phyloP scores from a whole-genome alignment of 768 basidiomycete species.

The Flagelloscypha sp. region DNA sequence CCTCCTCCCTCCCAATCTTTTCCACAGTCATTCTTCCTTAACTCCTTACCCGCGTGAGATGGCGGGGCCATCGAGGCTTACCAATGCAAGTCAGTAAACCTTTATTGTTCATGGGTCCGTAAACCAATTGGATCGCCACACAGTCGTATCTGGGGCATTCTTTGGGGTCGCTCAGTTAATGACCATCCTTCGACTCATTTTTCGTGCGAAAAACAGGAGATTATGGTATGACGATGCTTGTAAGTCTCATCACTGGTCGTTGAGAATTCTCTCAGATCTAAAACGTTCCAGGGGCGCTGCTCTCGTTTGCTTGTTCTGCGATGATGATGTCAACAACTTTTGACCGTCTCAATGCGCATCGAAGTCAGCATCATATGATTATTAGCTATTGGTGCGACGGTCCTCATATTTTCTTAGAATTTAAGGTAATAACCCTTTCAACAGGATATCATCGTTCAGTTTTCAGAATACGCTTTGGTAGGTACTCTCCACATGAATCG shows the following conservation, averaged over 20 bases:
- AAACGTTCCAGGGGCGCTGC: constrained; percentile 6
- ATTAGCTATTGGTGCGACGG: too few species aligned
- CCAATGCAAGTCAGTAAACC: too few species aligned
- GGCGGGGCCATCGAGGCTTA: too few species aligned
- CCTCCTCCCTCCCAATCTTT: too few species aligned
- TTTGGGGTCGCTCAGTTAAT: constrained; percentile 5
- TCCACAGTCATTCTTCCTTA: too few species aligned
- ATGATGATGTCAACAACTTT: not conserved
- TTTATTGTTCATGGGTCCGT: too few species aligned
- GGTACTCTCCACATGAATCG: not conserved
- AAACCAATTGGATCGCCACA: too few species aligned
- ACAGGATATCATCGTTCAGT: constrained; percentile 4
- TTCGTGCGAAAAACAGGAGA: constrained; percentile 1
- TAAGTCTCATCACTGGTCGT: too few species aligned
- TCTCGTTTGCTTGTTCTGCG: constrained; percentile 4
- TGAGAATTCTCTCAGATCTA: too few species aligned
- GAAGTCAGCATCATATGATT: constrained; percentile 1
- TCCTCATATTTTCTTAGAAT: too few species aligned
- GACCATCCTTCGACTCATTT: constrained; percentile 2
- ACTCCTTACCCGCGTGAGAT: too few species aligned
- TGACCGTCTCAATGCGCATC: constrained; percentile 4
- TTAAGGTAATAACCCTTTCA: not conserved
- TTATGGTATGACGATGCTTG: constrained; percentile 10
- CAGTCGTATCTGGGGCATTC: constrained; percentile 4
- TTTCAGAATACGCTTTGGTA: constrained; percentile 8